A percentile compares a stretch with the other conserved stretches of the same genome.
phyloP scores from a whole-genome alignment of 345 rosid genomes.

The Excoecaria agallocha region DNA sequence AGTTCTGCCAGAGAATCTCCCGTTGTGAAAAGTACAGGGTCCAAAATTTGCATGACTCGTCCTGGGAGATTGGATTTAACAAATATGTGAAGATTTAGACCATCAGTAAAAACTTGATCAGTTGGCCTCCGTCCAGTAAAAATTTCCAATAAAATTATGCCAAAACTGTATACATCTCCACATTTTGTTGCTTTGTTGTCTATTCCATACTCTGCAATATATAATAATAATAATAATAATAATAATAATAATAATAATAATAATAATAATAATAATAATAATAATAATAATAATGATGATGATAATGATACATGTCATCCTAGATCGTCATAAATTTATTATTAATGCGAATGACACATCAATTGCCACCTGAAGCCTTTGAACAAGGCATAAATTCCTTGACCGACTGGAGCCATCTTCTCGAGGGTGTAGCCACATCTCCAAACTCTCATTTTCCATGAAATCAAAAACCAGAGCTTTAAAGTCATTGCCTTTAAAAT shows the following conservation, averaged over 20 bases:
- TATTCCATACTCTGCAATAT: neutral
- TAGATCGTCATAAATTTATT: no score
- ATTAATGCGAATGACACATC: neutral
- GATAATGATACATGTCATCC: no score
- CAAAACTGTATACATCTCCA: neutral
- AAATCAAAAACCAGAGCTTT: neutral
- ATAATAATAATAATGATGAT: neutral
- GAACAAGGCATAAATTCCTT: neutral
- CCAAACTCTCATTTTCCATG: neutral
- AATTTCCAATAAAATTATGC: conserved; percentile 1
- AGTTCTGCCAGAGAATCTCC: no score
- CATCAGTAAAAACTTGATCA: no score
- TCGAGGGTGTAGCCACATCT: neutral
- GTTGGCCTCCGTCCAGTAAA: neutral
- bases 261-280: no score
- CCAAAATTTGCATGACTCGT: neutral
- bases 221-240: no score
- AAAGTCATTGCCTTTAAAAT: neutral
- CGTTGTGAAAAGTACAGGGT: neutral
- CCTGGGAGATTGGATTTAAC: neutral
- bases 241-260: no score
- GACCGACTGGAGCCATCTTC: neutral
- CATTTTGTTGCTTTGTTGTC: neutral
- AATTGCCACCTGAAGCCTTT: neutral
- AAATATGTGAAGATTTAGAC: neutral